phyloP scores from a whole-genome alignment of 1,284 basidiomycete species.

The Thelephora terrestris region DNA sequence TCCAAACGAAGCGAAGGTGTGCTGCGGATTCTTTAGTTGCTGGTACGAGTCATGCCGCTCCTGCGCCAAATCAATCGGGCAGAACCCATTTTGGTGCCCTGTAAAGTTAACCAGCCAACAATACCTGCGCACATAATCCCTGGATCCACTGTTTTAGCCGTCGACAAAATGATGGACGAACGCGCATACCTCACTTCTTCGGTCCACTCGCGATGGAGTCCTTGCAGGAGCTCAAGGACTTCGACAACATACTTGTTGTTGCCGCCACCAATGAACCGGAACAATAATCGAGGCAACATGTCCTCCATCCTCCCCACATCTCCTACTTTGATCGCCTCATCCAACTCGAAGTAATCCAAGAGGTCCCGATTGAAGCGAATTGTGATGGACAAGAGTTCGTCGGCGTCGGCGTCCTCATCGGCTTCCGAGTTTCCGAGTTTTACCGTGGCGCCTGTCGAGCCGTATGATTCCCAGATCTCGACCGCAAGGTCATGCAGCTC shows the following conservation, averaged over 20 bases:
- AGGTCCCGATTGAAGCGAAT: slow-evolving; percentile 25
- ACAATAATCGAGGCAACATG: slow-evolving; percentile 19
- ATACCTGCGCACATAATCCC: no score
- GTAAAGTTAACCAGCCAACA: no score
- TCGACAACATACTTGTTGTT: slow-evolving; percentile 24
- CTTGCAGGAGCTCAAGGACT: slow-evolving; percentile 27
- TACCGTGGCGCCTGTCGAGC: slow-evolving; percentile 17
- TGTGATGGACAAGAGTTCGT: slow-evolving; percentile 12
- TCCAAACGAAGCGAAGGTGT: no score
- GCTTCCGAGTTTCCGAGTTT: slow-evolving; percentile 5
- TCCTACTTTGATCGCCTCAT: slow-evolving; percentile 24
- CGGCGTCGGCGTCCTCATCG: slow-evolving; percentile 19
- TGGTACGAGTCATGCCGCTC: no score
- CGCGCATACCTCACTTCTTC: slow-evolving; percentile 19
- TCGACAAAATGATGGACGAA: no score
- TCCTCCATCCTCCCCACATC: slow-evolving; percentile 29
- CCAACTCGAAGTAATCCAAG: slow-evolving; percentile 24
- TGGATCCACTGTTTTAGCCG: no score
- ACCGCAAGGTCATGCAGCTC: slow-evolving; percentile 7
- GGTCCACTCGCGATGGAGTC: slow-evolving; percentile 24
- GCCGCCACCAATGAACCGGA: slow-evolving; percentile 21
- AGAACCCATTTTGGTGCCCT: no score
- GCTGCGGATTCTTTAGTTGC: no score
- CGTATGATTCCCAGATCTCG: slow-evolving; percentile 12
- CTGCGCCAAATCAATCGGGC: no score